Conservation (phyloP, 495 filamentous ascomycete genomes). For the Elasticomyces elasticus region DNA sequence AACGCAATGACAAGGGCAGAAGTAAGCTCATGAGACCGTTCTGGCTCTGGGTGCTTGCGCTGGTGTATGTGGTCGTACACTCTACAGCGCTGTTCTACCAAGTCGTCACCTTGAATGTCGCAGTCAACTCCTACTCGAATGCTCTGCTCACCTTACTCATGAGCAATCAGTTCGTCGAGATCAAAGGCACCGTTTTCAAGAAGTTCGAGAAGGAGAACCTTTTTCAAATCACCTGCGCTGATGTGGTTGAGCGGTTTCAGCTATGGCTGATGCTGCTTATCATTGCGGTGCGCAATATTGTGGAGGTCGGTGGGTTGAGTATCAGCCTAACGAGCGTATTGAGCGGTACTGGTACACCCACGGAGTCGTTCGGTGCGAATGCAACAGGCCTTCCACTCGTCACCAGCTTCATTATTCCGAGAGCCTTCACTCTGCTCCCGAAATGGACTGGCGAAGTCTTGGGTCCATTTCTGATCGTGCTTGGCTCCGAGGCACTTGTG, state of each 20-base stretch:
- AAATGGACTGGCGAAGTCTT: conserved; percentile 80
- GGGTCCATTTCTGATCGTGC: conserved; percentile 81
- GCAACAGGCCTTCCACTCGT: conserved; percentile 38
- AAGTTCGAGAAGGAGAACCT: conserved; percentile 95
- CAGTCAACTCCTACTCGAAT: conserved; percentile 97
- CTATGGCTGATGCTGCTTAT: conserved; percentile 95
- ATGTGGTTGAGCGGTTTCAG: conserved; percentile 95
- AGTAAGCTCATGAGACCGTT: conserved; percentile 88
- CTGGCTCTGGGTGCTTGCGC: conserved; percentile 77
- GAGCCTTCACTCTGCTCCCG: conserved; percentile 80
- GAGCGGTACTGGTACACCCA: background rate
- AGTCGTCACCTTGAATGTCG: conserved; percentile 93
- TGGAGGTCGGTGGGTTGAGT: conserved; percentile 70
- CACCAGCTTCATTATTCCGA: conserved; percentile 61
- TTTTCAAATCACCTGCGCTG: conserved; percentile 92
- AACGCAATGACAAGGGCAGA: conserved; percentile 74
- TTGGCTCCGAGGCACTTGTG: conserved; percentile 92
- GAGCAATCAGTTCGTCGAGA: conserved; percentile 96
- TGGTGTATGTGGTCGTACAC: conserved; percentile 81
- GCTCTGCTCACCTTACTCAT: conserved; percentile 82
- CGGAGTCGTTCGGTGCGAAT: conserved; percentile 35
- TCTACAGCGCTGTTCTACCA: conserved; percentile 87
- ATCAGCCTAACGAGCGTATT: conserved; percentile 21
- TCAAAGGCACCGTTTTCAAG: conserved; percentile 95
- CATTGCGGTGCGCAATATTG: conserved; percentile 87